These are phyloP conservation scores for Aspergillus sp. DNA, from an alignment of 2,329 filamentous ascomycete genomes.

Conservation along the genomic window DNA sequence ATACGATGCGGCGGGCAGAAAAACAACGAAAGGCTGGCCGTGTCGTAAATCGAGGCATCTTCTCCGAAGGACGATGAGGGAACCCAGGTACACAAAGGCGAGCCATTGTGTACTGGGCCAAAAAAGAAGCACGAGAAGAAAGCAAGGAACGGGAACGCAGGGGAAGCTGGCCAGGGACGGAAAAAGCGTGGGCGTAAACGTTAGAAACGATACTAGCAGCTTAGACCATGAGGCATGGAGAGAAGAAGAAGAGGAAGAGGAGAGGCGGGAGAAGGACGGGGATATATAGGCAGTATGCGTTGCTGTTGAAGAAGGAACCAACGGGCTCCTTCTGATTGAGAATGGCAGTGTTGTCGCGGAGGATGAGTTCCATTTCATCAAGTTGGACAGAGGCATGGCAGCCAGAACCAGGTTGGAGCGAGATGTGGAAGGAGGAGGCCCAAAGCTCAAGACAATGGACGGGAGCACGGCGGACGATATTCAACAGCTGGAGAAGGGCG, in stretches of 20 bases:
- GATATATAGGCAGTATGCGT: background rate
- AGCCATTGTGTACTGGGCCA: slow-evolving; percentile 18
- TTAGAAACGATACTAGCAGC: background rate
- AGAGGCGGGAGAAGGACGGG: background rate
- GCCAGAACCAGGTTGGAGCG: no score
- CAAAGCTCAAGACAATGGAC: no score
- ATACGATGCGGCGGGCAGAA: slow-evolving; percentile 7
- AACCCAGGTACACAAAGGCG: slow-evolving; percentile 18
- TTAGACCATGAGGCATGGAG: slow-evolving; percentile 4
- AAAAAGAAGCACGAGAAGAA: slow-evolving; percentile 5
- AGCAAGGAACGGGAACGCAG: slow-evolving; percentile 1
- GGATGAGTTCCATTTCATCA: no score
- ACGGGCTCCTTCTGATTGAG: background rate
- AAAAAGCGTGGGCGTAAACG: background rate
- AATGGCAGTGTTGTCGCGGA: no score
- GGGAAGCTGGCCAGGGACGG: background rate
- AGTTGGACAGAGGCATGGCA: no score
- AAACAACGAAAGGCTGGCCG: slow-evolving; percentile 9
- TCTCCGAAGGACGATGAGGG: slow-evolving; percentile 1
- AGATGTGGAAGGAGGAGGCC: no score
- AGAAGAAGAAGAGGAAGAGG: slow-evolving; percentile 9
- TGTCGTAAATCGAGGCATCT: slow-evolving; percentile 11
- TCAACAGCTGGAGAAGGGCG: no score
- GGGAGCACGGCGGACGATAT: no score
- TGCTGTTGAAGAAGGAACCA: background rate